These are phyloP conservation scores for Amauroascus niger DNA, from an alignment of 2,329 filamentous ascomycete species.

Conservation along the genomic window DNA sequence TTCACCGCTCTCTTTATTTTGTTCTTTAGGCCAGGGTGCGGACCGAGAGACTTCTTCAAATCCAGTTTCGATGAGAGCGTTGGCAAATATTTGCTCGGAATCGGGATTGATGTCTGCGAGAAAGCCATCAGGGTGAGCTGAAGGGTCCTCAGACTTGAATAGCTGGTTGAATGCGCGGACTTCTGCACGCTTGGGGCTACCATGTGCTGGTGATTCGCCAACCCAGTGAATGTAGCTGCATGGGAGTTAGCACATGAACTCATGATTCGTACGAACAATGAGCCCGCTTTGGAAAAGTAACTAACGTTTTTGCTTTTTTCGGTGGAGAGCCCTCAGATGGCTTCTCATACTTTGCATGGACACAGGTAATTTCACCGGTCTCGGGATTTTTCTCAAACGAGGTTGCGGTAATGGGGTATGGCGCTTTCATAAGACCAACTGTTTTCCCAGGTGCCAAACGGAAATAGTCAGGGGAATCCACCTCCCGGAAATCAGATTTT, in stretches of 20 bases:
- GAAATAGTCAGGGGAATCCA: conserved; percentile 64
- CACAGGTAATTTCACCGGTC: conserved; percentile 55
- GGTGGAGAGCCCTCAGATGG: conserved; percentile 53
- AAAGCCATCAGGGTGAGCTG: conserved; percentile 67
- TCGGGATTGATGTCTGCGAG: conserved; percentile 74
- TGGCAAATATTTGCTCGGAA: conserved; percentile 66
- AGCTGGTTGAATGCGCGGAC: conserved; percentile 70
- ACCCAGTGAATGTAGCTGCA: conserved; percentile 74
- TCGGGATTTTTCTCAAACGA: conserved; percentile 57
- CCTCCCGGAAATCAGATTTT: conserved; percentile 64
- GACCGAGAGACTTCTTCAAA: conserved; percentile 64
- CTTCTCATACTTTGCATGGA: conserved; percentile 60
- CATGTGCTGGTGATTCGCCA: conserved; percentile 54
- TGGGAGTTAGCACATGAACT: neutral
- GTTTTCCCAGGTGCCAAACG: conserved; percentile 64
- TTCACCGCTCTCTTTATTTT: conserved; percentile 57
- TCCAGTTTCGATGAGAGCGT: conserved; percentile 73
- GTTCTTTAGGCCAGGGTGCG: conserved; percentile 68
- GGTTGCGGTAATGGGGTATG: conserved; percentile 58
- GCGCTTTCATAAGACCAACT: conserved; percentile 62
- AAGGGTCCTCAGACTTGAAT: conserved; percentile 79
- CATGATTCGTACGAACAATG: neutral
- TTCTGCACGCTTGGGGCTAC: conserved; percentile 54
- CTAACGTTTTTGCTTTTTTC: conserved; percentile 59
- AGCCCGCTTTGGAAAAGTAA: neutral